Evolutionary conservation across 1,139 yeast genomes (phyloP), one percentile per base, ranked within the genome.

Genomic region (Candida frijolesensis): DNA sequence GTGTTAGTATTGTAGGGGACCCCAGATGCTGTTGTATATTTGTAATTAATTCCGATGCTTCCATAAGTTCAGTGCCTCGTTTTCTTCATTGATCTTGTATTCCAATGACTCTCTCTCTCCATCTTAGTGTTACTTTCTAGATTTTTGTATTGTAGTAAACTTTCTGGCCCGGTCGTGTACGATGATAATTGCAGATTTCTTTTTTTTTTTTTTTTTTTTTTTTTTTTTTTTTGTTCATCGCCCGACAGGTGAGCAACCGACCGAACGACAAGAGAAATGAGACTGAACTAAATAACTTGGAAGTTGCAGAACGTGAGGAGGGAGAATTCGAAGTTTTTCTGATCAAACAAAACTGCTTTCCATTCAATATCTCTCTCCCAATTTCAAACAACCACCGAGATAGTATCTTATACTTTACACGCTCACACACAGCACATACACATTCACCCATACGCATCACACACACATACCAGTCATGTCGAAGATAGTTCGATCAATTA

Each of bases 401-500:
- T 12, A 29, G 12, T 33, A 11, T 33, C 15, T 33, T 33, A 11
- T 33, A 11, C 8, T 7, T 16, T 7, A 12, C 9, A 33, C 15
- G 6, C 22, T 19, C 22, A 19, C 22, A 4, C 4, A 19, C 22
- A 19, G 30, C 32, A 29, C 32, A 29, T 12, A 29, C 32, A 29
- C 32, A 29, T 12, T 8, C 2, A 33, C 37, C n/a, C 38, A 6
- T 9, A 5, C 14, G 12, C 34, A 9, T 15, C 10, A 34, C 38
- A 14, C 16, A 34, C 11, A 34, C 38, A 2, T 25, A 2, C 18
- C 16, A 14, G 19, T 3, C 29, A 86, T 87, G 92, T 85, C 95
- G 19, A 89, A 89, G 66, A 74, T 91, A 58, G 86, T 89, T 47
- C 89, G 97, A 64, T 84, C 92, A 44, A 85, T 94, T 63, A 94